These are phyloP conservation scores for Tephrocybe rancida DNA, from an alignment of 768 basidiomycete species.

Conservation along the genomic window DNA sequence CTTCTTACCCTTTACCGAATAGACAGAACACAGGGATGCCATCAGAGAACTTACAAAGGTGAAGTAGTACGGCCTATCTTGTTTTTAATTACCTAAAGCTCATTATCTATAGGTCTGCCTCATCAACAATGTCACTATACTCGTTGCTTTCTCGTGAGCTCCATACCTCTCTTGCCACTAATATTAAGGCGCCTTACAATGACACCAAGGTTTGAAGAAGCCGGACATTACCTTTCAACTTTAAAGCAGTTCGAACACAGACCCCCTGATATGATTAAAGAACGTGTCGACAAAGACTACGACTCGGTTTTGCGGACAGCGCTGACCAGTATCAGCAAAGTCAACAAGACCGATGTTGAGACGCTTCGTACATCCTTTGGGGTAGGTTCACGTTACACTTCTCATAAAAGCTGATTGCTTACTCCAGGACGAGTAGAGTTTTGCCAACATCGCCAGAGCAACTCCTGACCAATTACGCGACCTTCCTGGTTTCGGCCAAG, in stretches of 20 bases:
- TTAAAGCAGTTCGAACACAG: constrained; percentile 96
- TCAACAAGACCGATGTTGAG: constrained; percentile 97
- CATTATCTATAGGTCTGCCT: constrained; percentile 62
- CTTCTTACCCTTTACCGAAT: not conserved
- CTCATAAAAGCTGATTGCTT: not conserved
- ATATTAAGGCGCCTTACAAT: constrained; percentile 5
- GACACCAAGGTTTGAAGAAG: constrained; percentile 76
- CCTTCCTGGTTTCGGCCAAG: constrained; percentile 91
- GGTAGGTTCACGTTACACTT: constrained; percentile 47
- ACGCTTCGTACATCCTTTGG: constrained; percentile 92
- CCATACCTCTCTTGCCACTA: not conserved
- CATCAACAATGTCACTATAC: constrained; percentile 90
- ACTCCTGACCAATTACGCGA: constrained; percentile 74
- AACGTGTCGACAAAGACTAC: constrained; percentile 90
- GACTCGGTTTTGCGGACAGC: constrained; percentile 76
- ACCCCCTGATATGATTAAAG: constrained; percentile 92
- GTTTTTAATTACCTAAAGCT: constrained; percentile 1
- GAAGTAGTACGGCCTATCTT: constrained; percentile 5
- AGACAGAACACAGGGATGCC: constrained; percentile 91
- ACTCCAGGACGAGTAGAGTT: constrained; percentile 56
- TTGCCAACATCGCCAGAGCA: constrained; percentile 77
- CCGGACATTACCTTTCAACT: constrained; percentile 85
- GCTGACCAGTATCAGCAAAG: constrained; percentile 87
- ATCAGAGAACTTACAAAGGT: constrained; percentile 94
- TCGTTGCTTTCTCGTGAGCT: constrained; percentile 90